phyloP scores from a whole-genome alignment of 2,329 filamentous ascomycete genomes.

The Rugonectria rugulosa region DNA sequence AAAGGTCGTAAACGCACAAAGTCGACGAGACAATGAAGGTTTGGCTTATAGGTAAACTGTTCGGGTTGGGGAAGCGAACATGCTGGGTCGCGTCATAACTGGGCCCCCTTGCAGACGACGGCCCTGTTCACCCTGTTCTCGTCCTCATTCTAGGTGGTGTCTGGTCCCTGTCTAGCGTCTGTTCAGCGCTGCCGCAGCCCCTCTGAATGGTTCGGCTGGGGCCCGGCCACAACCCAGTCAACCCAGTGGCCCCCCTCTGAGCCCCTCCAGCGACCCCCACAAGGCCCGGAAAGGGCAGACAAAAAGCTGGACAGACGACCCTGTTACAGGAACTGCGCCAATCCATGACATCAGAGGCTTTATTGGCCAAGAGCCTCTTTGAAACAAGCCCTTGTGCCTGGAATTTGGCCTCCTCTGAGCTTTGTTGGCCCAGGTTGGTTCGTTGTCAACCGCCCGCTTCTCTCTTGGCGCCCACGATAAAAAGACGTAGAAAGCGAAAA shows the following conservation, averaged over 20 bases:
- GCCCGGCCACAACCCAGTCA: conserved; percentile 4
- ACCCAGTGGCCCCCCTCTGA: no score
- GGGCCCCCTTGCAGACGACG: conserved; percentile 22
- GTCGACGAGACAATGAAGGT: conserved; percentile 15
- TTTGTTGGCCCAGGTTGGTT: conserved; percentile 27
- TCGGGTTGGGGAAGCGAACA: conserved; percentile 21
- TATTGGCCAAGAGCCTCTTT: conserved; percentile 34
- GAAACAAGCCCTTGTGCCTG: conserved; percentile 34
- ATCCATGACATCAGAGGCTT: conserved; percentile 48
- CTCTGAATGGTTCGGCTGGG: conserved; percentile 5
- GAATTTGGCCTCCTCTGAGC: conserved; percentile 15
- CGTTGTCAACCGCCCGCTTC: conserved; percentile 3
- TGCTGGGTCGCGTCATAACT: conserved; percentile 30
- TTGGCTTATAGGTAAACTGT: conserved; percentile 26
- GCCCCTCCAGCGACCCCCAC: neutral
- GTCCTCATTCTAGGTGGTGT: no score
- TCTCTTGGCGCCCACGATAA: conserved; percentile 13
- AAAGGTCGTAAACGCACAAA: conserved; percentile 1
- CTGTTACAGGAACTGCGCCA: conserved; percentile 13
- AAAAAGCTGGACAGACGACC: conserved; percentile 26
- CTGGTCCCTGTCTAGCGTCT: no score
- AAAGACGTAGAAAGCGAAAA: conserved; percentile 7
- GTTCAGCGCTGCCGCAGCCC: conserved; percentile 3
- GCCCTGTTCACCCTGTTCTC: neutral
- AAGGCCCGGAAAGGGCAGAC: conserved; percentile 4